A percentile compares a stretch with the other conserved stretches of the same genome.
Evolutionary conservation across 192 early-diverging fungal species (phyloP).

Genomic region (Lobosporangium transversale): DNA sequence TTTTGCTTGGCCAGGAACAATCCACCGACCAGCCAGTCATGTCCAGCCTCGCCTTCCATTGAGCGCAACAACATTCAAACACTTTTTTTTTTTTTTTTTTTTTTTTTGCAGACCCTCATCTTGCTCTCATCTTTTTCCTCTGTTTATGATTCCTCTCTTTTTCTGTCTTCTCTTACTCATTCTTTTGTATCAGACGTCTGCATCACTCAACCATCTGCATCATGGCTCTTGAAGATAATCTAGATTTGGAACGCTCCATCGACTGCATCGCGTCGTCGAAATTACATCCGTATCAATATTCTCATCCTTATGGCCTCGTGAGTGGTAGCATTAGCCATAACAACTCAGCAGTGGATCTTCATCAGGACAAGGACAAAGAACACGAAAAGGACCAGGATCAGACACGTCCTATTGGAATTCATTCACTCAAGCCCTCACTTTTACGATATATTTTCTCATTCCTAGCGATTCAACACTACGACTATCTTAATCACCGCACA

Average conservation of each 20-base stretch:
- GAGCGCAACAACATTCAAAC: too few relatives aligned
- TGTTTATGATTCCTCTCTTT: background rate
- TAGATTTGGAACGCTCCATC: constrained; percentile 35
- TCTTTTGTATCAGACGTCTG: background rate
- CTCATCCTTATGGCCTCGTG: constrained; percentile 24
- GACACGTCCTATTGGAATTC: constrained; percentile 24
- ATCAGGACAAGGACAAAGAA: background rate
- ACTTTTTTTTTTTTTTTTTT: background rate
- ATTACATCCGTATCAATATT: constrained; percentile 23
- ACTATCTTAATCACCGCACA: constrained; percentile 50
- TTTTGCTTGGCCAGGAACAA: too few relatives aligned
- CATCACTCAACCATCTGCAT: too few relatives aligned
- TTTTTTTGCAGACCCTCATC: background rate
- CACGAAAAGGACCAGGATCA: constrained; percentile 1
- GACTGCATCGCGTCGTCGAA: constrained; percentile 3
- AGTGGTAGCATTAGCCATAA: constrained; percentile 18
- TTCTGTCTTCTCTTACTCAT: background rate
- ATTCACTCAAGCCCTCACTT: constrained; percentile 38
- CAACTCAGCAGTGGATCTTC: constrained; percentile 32
- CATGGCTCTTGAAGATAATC: constrained; percentile 36
- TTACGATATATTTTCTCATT: constrained; percentile 48
- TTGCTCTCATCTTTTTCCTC: too few relatives aligned
- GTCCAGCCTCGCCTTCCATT: too few relatives aligned
- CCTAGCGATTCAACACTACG: constrained; percentile 43
- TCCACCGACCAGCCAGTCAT: too few relatives aligned